Conservation (phyloP, 1,284 basidiomycete genomes). For the Fomitopsis pinicola region DNA sequence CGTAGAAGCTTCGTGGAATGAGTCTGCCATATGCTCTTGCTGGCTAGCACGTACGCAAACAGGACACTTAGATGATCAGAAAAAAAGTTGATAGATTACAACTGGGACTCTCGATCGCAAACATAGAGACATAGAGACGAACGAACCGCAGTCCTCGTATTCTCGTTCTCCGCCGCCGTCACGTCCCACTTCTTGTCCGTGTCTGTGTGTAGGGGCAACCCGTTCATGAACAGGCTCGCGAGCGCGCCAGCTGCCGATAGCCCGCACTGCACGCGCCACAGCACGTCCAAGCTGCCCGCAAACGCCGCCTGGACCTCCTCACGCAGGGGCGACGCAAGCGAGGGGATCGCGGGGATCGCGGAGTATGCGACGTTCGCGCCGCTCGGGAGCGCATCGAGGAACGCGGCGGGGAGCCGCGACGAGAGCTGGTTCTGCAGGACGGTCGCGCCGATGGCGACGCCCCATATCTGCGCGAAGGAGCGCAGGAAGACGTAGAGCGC, state of each 20-base stretch:
- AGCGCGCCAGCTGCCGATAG: constrained; percentile 19
- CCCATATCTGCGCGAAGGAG: constrained; percentile 31
- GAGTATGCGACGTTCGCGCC: constrained; percentile 26
- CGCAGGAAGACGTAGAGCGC: constrained; percentile 34
- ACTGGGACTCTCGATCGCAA: too few relatives aligned
- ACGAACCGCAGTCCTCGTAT: too few relatives aligned
- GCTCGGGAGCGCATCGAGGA: constrained; percentile 18
- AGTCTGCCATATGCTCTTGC: too few relatives aligned
- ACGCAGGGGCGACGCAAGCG: constrained; percentile 15
- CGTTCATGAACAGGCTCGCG: constrained; percentile 25
- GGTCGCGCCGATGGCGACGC: constrained; percentile 25
- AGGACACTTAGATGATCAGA: too few relatives aligned
- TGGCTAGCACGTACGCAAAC: too few relatives aligned
- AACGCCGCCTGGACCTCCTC: constrained; percentile 27
- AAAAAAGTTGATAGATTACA: too few relatives aligned
- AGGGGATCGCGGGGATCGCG: constrained; percentile 23
- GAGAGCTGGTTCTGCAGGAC: constrained; percentile 28
- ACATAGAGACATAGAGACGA: neutral
- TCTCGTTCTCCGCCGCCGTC: neutral
- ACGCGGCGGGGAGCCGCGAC: constrained; percentile 19
- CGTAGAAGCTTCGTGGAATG: too few relatives aligned
- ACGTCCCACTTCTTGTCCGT: constrained; percentile 27
- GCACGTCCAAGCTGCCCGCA: constrained; percentile 21
- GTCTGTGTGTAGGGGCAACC: constrained; percentile 26
- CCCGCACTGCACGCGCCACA: constrained; percentile 22